Percentiles rank a stretch among this genome's conserved stretches.
phyloP scores from a whole-genome alignment of 2,329 filamentous ascomycete species.

The Aspergillus sp. region DNA sequence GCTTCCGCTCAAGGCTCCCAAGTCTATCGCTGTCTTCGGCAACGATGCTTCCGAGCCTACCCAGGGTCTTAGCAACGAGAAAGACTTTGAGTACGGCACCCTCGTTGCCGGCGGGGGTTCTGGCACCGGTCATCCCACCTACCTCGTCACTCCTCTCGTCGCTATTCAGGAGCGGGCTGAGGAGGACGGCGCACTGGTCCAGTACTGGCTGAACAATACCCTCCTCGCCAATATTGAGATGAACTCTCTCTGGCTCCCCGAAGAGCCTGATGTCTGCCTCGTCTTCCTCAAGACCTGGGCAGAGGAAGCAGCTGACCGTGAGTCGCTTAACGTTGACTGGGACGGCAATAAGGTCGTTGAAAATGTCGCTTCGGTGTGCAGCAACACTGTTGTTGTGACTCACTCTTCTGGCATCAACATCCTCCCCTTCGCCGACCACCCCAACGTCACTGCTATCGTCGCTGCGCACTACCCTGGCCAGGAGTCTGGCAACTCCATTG shows the following conservation, averaged over 20 bases:
- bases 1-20: slow-evolving; percentile 50
- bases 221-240: slow-evolving; percentile 18
- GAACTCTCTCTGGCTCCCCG: slow-evolving; percentile 35
- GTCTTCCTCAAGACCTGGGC: slow-evolving; percentile 84
- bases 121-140: slow-evolving; percentile 21
- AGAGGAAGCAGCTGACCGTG: slow-evolving; percentile 73
- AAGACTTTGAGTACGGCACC: slow-evolving; percentile 7
- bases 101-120: slow-evolving; percentile 19
- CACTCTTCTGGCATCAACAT: slow-evolving; percentile 73
- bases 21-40: slow-evolving; percentile 51
- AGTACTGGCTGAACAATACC: slow-evolving; percentile 6
- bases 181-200: slow-evolving; percentile 18
- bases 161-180: slow-evolving; percentile 26
- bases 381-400: slow-evolving; percentile 86
- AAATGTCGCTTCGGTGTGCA: slow-evolving; percentile 69
- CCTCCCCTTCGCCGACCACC: slow-evolving; percentile 62
- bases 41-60: slow-evolving; percentile 47
- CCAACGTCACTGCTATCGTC: slow-evolving; percentile 80
- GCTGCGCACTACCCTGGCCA: slow-evolving; percentile 82
- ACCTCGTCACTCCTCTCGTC: slow-evolving; percentile 27
- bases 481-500: slow-evolving; percentile 76
- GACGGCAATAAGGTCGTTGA: slow-evolving; percentile 76
- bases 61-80: too few species aligned
- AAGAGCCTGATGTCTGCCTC: slow-evolving; percentile 44
- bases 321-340: slow-evolving; percentile 65